Evolutionary conservation across 257 asterid genomes (phyloP).

Genomic region (Striga asiatica): DNA sequence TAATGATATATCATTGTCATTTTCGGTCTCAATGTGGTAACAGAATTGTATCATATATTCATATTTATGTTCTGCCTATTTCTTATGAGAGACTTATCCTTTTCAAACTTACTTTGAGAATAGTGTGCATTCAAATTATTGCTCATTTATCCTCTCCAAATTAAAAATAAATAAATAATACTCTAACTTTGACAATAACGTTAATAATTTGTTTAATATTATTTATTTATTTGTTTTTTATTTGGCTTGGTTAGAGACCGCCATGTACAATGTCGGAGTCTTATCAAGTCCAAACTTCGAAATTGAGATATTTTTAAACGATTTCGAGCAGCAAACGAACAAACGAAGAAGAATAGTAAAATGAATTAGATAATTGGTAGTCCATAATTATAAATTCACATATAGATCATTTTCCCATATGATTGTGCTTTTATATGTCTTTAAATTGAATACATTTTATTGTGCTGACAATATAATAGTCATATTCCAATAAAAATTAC

Average conservation of each 20-base stretch:
- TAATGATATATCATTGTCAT: constrained; percentile 21
- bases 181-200: background rate
- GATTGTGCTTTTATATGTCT: too few species aligned
- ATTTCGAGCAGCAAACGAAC: background rate
- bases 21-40: constrained; percentile 26
- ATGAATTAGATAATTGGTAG: background rate
- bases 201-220: background rate
- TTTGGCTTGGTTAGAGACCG: constrained; percentile 7
- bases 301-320: background rate
- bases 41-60: constrained; percentile 20
- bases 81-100: constrained; percentile 21
- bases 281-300: background rate
- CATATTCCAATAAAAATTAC: too few species aligned
- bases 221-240: too few species aligned
- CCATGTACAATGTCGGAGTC: constrained; percentile 7
- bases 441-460: too few species aligned
- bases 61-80: constrained; percentile 20
- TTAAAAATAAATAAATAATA: too few species aligned
- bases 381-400: too few species aligned
- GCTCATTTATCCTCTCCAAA: constrained; percentile 3
- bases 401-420: too few species aligned
- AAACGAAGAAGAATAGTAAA: background rate
- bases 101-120: constrained; percentile 22
- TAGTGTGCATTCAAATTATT: constrained; percentile 8
- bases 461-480: too few species aligned